A percentile compares a stretch with the other conserved stretches of the same genome.
Evolutionary conservation across 2,329 filamentous ascomycete genomes (phyloP).

Genomic region (Sporothrix pallida): DNA sequence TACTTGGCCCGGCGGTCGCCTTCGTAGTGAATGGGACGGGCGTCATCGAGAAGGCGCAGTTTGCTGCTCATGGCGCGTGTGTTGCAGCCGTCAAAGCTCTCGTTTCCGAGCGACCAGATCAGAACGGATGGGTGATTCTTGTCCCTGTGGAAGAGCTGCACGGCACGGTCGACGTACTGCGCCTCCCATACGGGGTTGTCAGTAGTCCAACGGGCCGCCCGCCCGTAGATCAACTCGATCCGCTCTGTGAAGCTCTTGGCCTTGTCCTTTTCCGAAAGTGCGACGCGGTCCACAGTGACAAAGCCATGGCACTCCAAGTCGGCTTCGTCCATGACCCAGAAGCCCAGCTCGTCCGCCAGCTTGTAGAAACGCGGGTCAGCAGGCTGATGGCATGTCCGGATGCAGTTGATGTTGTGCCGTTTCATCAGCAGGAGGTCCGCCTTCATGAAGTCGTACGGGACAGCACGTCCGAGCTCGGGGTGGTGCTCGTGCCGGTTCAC

Average conservation of each 20-base stretch:
- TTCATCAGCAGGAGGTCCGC: constrained; percentile 73
- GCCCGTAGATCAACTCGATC: neutral
- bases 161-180: constrained; percentile 68
- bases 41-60: constrained; percentile 41
- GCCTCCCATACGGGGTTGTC: constrained; percentile 63
- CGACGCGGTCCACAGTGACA: constrained; percentile 41
- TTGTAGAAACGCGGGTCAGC: constrained; percentile 65
- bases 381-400: constrained; percentile 71
- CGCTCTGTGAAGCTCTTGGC: neutral
- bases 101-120: constrained; percentile 71
- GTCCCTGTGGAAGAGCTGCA: constrained; percentile 66
- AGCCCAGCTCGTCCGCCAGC: constrained; percentile 66
- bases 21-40: constrained; percentile 66
- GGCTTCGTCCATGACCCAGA: constrained; percentile 63
- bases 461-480: constrained; percentile 61
- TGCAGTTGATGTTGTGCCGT: constrained; percentile 71
- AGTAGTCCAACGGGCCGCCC: constrained; percentile 35
- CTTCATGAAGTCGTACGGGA: constrained; percentile 66
- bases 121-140: constrained; percentile 68
- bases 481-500: neutral
- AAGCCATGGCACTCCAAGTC: constrained; percentile 51
- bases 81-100: constrained; percentile 70
- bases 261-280: constrained; percentile 36
- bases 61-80: constrained; percentile 67
- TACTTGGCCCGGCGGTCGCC: constrained; percentile 61